Evolutionary conservation across 2,329 filamentous ascomycete genomes (phyloP).

Genomic region (Cercospora sp.): DNA sequence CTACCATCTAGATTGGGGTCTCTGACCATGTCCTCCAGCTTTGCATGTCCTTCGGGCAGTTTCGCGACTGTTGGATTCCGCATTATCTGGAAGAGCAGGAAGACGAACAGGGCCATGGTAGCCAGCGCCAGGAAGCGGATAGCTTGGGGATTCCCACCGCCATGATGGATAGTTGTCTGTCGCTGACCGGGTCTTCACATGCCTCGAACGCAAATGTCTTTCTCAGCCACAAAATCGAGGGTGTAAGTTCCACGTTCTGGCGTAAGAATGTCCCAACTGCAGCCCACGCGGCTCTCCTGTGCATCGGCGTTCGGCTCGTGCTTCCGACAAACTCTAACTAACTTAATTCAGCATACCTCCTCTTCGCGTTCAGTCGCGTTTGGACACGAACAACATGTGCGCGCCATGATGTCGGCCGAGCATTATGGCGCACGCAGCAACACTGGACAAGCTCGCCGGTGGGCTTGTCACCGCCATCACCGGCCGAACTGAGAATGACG

Average conservation of each 20-base stretch:
- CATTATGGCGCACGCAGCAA: conserved; percentile 70
- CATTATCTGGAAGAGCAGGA: conserved; percentile 76
- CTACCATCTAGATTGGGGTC: conserved; percentile 88
- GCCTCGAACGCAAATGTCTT: not conserved
- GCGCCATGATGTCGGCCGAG: conserved; percentile 12
- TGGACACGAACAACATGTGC: not conserved
- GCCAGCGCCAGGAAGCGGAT: conserved; percentile 75
- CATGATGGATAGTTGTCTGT: conserved; percentile 57
- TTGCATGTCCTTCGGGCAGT: conserved; percentile 39
- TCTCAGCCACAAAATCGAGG: not conserved
- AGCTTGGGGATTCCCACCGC: conserved; percentile 81
- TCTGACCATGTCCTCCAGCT: conserved; percentile 63
- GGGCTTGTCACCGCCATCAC: conserved; percentile 69
- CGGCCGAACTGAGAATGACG: conserved; percentile 42
- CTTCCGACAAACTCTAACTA: not conserved
- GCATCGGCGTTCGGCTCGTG: not conserved
- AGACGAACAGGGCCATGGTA: conserved; percentile 72
- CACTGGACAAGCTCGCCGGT: conserved; percentile 64
- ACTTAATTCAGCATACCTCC: not conserved
- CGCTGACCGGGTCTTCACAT: not conserved
- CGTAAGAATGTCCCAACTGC: not conserved
- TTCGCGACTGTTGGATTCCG: conserved; percentile 54
- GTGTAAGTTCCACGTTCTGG: not conserved
- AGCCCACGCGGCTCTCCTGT: not conserved
- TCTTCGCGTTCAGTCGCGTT: conserved; percentile 9